phyloP scores from a whole-genome alignment of 345 rosid species.

The Sisymbrium altissimum region DNA sequence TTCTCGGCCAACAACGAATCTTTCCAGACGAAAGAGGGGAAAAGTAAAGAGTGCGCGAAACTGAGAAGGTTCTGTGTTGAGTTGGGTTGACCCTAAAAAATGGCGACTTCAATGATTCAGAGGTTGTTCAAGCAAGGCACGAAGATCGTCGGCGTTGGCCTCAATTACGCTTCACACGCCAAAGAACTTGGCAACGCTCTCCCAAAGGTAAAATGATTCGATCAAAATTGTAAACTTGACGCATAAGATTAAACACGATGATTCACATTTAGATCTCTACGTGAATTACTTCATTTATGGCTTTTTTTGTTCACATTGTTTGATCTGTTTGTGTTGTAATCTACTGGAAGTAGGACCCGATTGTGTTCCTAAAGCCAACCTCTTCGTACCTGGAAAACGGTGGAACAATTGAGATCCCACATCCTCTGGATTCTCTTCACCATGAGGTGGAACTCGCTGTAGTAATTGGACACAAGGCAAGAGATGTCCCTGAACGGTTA shows the following conservation, averaged over 20 bases:
- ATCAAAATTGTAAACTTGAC: too few species aligned
- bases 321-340: neutral
- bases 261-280: too few species aligned
- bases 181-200: slow-evolving; percentile 92
- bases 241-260: too few species aligned
- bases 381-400: slow-evolving; percentile 85
- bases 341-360: slow-evolving; percentile 56
- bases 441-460: slow-evolving; percentile 97
- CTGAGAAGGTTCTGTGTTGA: neutral
- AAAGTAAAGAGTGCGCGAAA: neutral
- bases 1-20: slow-evolving; percentile 1
- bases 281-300: too few species aligned
- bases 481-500: slow-evolving; percentile 65
- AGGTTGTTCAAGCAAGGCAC: slow-evolving; percentile 68
- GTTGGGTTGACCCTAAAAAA: neutral
- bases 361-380: slow-evolving; percentile 87
- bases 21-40: slow-evolving; percentile 5
- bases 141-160: slow-evolving; percentile 92
- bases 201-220: too few species aligned
- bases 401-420: slow-evolving; percentile 91
- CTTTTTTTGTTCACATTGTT: neutral
- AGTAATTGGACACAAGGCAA: slow-evolving; percentile 70
- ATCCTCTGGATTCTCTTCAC: slow-evolving; percentile 62
- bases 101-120: slow-evolving; percentile 46
- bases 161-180: slow-evolving; percentile 94